These are phyloP conservation scores for Claviceps sp. DNA, from an alignment of 2,329 filamentous ascomycete genomes.

Conservation along the genomic window DNA sequence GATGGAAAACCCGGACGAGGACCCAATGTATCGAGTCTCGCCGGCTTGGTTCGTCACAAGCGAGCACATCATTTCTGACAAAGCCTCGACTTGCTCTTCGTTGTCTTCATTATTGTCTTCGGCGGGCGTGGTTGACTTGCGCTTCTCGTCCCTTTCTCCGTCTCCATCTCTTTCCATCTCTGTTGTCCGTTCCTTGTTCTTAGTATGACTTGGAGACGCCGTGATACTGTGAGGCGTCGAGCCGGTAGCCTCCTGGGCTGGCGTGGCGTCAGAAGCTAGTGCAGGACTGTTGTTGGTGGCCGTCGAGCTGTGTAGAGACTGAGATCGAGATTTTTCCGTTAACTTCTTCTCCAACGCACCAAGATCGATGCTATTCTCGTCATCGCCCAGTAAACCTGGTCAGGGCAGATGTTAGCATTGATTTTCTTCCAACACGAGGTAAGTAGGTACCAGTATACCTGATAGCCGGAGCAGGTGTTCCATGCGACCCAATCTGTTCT, in stretches of 20 bases:
- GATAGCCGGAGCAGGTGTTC: slow-evolving; percentile 80
- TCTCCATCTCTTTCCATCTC: slow-evolving; percentile 21
- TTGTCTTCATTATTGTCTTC: slow-evolving; percentile 30
- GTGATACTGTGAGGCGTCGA: slow-evolving; percentile 41
- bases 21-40: slow-evolving; percentile 95
- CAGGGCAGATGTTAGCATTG: neutral
- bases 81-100: slow-evolving; percentile 62
- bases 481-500: slow-evolving; percentile 92
- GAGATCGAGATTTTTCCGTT: slow-evolving; percentile 34
- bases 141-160: slow-evolving; percentile 19
- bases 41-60: slow-evolving; percentile 89
- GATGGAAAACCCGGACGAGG: slow-evolving; percentile 94
- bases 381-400: slow-evolving; percentile 63
- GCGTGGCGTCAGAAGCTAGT: slow-evolving; percentile 35
- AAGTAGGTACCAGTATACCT: slow-evolving; percentile 26
- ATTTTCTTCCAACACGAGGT: neutral
- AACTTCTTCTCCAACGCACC: slow-evolving; percentile 73
- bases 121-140: slow-evolving; percentile 25
- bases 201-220: slow-evolving; percentile 33
- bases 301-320: slow-evolving; percentile 34
- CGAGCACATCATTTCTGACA: slow-evolving; percentile 99
- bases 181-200: slow-evolving; percentile 23
- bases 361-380: slow-evolving; percentile 77
- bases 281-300: slow-evolving; percentile 28
- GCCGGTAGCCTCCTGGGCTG: slow-evolving; percentile 26